These are phyloP conservation scores for Lachnellula occidentalis DNA, from an alignment of 2,329 filamentous ascomycete genomes.

Conservation along the genomic window DNA sequence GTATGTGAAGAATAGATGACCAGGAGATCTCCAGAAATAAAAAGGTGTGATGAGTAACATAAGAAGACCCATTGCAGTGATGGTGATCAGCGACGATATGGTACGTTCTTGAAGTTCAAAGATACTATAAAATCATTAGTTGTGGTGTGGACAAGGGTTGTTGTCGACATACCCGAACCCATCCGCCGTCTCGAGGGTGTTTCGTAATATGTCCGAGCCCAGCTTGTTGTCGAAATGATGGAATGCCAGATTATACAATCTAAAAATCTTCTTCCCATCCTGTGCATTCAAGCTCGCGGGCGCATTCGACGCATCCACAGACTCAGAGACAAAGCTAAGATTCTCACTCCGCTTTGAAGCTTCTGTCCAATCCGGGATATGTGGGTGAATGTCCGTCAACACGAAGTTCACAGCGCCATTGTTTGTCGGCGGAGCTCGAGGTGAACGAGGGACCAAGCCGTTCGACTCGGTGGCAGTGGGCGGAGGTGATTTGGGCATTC, in stretches of 20 bases:
- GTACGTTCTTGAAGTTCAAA: slow-evolving; percentile 69
- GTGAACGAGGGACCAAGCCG: slow-evolving; percentile 20
- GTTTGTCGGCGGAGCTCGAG: slow-evolving; percentile 13
- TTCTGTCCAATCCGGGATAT: slow-evolving; percentile 53
- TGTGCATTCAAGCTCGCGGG: slow-evolving; percentile 43
- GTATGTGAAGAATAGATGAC: slow-evolving; percentile 58
- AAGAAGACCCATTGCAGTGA: slow-evolving; percentile 47
- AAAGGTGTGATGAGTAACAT: slow-evolving; percentile 48
- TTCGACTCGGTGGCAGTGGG: slow-evolving; percentile 8
- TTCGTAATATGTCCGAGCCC: slow-evolving; percentile 54
- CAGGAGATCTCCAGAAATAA: slow-evolving; percentile 36
- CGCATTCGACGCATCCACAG: slow-evolving; percentile 60
- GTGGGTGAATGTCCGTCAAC: slow-evolving; percentile 61
- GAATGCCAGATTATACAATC: slow-evolving; percentile 69
- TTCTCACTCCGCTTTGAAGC: slow-evolving; percentile 48
- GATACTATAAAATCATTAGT: slow-evolving; percentile 39
- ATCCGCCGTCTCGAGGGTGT: slow-evolving; percentile 59
- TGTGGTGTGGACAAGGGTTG: not conserved
- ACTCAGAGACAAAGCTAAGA: slow-evolving; percentile 52
- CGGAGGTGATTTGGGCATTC: slow-evolving; percentile 21
- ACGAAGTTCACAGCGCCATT: slow-evolving; percentile 48
- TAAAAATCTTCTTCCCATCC: slow-evolving; percentile 50
- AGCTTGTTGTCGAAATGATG: slow-evolving; percentile 68
- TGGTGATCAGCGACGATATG: slow-evolving; percentile 47
- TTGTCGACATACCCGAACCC: slow-evolving; percentile 48